These are phyloP conservation scores for Mycena olivaceomarginata DNA, from an alignment of 768 basidiomycete genomes.

Conservation along the genomic window DNA sequence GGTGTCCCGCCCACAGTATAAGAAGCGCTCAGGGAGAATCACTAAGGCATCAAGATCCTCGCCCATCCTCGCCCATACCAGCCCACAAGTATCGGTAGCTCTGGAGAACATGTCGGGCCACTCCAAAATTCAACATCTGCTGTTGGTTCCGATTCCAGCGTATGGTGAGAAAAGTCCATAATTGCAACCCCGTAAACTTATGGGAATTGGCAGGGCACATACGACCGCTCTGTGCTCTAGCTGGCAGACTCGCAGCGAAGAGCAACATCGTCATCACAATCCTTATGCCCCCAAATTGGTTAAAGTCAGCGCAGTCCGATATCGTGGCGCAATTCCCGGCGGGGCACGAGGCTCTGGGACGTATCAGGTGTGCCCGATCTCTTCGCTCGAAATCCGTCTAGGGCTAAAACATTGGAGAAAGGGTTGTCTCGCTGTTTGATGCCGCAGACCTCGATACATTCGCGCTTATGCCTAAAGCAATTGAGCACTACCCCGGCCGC, in stretches of 20 bases:
- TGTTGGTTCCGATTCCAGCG: constrained; percentile 12
- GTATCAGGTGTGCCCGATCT: background rate
- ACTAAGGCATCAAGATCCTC: too few relatives aligned
- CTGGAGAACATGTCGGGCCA: background rate
- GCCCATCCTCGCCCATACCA: too few relatives aligned
- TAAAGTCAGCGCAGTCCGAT: constrained; percentile 1
- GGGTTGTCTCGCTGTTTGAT: constrained; percentile 18
- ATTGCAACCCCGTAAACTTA: background rate
- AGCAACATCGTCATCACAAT: background rate
- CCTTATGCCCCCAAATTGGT: constrained; percentile 14
- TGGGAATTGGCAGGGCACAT: constrained; percentile 13
- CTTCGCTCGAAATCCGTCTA: too few relatives aligned
- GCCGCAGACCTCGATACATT: background rate
- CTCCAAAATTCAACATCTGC: background rate
- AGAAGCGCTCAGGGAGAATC: too few relatives aligned
- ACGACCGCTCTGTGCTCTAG: constrained; percentile 18
- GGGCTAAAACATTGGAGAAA: background rate
- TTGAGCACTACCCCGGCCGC: background rate
- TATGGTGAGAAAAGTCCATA: constrained; percentile 1
- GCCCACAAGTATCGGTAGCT: too few relatives aligned
- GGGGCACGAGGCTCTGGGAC: background rate
- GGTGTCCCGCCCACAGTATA: too few relatives aligned
- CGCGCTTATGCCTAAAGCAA: background rate
- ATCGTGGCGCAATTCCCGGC: background rate
- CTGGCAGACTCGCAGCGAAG: background rate